Evolutionary conservation across 108 stramenopile genomes (phyloP).

Genomic region (Phaeodactylum tricornutum): DNA sequence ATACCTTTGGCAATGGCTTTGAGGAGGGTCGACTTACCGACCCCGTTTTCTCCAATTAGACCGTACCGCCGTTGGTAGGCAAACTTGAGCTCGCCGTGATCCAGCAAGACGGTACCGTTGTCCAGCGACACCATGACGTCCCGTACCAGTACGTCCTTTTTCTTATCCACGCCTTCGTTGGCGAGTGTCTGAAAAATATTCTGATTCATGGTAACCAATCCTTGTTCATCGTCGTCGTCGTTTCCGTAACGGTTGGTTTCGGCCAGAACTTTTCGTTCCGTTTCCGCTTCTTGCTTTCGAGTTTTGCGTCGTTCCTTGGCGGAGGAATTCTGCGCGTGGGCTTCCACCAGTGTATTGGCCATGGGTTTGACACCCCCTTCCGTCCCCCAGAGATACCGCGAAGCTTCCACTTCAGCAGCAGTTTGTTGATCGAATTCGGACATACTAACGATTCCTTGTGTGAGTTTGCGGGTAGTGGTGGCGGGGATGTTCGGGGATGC

Average conservation of each 20-base stretch:
- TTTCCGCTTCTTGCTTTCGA: slow-evolving; percentile 61
- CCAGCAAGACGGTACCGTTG: slow-evolving; percentile 84
- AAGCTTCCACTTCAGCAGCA: slow-evolving; percentile 44
- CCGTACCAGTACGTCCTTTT: slow-evolving; percentile 75
- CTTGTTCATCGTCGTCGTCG: slow-evolving; percentile 51
- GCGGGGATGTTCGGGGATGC: neutral
- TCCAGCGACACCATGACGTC: slow-evolving; percentile 72
- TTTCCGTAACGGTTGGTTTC: slow-evolving; percentile 31
- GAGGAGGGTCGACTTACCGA: slow-evolving; percentile 84
- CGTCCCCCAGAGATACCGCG: slow-evolving; percentile 54
- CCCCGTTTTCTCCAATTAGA: slow-evolving; percentile 87
- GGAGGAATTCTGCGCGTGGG: slow-evolving; percentile 49
- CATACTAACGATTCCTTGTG: slow-evolving; percentile 68
- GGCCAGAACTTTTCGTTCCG: slow-evolving; percentile 39
- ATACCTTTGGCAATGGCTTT: slow-evolving; percentile 88
- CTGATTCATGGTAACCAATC: slow-evolving; percentile 30
- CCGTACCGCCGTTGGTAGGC: slow-evolving; percentile 89
- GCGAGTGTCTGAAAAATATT: slow-evolving; percentile 32
- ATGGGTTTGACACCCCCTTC: slow-evolving; percentile 51
- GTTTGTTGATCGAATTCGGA: slow-evolving; percentile 31
- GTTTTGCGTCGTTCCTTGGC: slow-evolving; percentile 70
- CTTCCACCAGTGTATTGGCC: slow-evolving; percentile 62
- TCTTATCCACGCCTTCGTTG: slow-evolving; percentile 63
- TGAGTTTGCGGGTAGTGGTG: slow-evolving; percentile 27
- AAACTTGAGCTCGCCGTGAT: slow-evolving; percentile 86